These are phyloP conservation scores for Cladophialophora yegresii DNA, from an alignment of 2,329 filamentous ascomycete genomes.

Conservation along the genomic window DNA sequence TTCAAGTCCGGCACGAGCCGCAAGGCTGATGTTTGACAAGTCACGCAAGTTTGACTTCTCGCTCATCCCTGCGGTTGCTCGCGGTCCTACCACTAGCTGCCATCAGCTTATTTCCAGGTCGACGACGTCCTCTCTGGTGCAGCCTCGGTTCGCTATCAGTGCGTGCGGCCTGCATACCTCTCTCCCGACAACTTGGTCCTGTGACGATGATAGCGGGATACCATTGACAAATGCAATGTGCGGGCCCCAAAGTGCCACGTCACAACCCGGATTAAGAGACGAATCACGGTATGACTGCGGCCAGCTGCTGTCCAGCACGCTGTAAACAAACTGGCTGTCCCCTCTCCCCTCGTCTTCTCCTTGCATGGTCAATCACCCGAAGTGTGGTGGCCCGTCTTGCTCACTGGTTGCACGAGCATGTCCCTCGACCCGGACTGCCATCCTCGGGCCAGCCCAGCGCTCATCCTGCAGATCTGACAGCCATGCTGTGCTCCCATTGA, in stretches of 20 bases:
- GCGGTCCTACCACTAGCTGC: conserved; percentile 1
- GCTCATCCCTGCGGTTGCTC: neutral
- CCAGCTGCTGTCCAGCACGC: neutral
- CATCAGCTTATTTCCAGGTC: neutral
- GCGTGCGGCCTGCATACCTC: neutral
- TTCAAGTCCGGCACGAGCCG: conserved; percentile 8
- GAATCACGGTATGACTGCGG: neutral
- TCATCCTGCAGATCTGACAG: neutral
- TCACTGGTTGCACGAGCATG: neutral
- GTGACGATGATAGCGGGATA: neutral
- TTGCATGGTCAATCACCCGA: neutral
- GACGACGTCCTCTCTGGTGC: neutral
- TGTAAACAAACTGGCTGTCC: neutral
- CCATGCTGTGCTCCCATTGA: neutral
- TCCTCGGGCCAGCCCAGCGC: neutral
- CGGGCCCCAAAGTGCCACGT: conserved; percentile 1
- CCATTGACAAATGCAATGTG: neutral
- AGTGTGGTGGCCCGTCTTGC: neutral
- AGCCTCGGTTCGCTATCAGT: neutral
- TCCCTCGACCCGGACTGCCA: neutral
- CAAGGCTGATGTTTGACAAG: conserved; percentile 1
- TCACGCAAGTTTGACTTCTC: neutral
- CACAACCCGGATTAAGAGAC: neutral
- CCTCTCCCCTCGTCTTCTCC: neutral
- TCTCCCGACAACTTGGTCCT: neutral